These are phyloP conservation scores for Stemphylium beticola DNA, from an alignment of 2,329 filamentous ascomycete species.

Conservation along the genomic window DNA sequence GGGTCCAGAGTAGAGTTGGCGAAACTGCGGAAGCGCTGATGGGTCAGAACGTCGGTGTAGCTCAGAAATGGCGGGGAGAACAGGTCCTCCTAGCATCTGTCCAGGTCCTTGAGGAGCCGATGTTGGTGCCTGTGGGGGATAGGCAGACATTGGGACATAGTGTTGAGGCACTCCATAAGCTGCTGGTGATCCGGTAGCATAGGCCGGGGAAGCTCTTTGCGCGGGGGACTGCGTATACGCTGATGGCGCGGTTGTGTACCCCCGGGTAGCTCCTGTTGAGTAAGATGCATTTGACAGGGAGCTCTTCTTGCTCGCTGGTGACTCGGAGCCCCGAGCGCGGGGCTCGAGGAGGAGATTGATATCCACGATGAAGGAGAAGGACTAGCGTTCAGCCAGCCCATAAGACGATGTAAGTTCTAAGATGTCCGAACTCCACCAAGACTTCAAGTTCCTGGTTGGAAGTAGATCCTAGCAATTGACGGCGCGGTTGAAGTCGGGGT, in stretches of 20 bases:
- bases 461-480: slow-evolving; percentile 8
- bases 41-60: slow-evolving; percentile 50
- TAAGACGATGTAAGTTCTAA: slow-evolving; percentile 31
- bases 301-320: slow-evolving; percentile 58
- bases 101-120: slow-evolving; percentile 32
- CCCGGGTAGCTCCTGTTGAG: slow-evolving; percentile 52
- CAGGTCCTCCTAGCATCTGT: slow-evolving; percentile 47
- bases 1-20: slow-evolving; percentile 46
- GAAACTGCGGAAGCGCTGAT: slow-evolving; percentile 46
- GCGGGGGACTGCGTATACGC: slow-evolving; percentile 46
- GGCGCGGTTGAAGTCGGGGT: slow-evolving; percentile 8
- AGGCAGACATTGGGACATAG: slow-evolving; percentile 39
- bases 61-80: slow-evolving; percentile 47
- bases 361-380: slow-evolving; percentile 80
- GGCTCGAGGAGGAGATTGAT: slow-evolving; percentile 87
- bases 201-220: slow-evolving; percentile 41
- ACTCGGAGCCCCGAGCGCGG: slow-evolving; percentile 73
- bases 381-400: slow-evolving; percentile 54
- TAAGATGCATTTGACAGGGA: slow-evolving; percentile 45
- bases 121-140: slow-evolving; percentile 32
- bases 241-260: slow-evolving; percentile 45
- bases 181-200: slow-evolving; percentile 38
- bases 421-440: slow-evolving; percentile 22
- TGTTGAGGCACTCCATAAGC: slow-evolving; percentile 36
- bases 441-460: slow-evolving; percentile 3